A percentile compares a stretch with the other conserved stretches of the same genome.
These are phyloP conservation scores for Zygosaccharomyces kombuchaensis DNA, from an alignment of 805 yeast genomes.

Conservation along the genomic window DNA sequence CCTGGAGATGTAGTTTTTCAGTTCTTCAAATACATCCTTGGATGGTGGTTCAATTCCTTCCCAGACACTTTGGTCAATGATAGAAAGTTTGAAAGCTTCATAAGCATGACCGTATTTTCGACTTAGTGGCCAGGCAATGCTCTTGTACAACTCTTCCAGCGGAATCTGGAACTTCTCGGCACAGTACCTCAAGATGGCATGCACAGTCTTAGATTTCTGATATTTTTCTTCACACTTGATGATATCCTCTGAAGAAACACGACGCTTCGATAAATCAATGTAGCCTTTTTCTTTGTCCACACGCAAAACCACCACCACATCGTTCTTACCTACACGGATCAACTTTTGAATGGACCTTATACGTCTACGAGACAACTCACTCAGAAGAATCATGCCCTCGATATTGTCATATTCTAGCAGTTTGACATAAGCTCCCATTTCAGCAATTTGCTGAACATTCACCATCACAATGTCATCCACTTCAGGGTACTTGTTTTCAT, in stretches of 20 bases:
- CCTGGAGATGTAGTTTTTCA: slow-evolving; percentile 80
- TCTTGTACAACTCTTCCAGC: slow-evolving; percentile 77
- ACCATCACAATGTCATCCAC: slow-evolving; percentile 99
- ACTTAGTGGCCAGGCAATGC: slow-evolving; percentile 96
- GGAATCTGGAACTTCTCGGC: slow-evolving; percentile 93
- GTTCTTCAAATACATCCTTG: slow-evolving; percentile 72
- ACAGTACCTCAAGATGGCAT: slow-evolving; percentile 96
- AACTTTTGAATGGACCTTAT: slow-evolving; percentile 95
- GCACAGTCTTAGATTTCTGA: slow-evolving; percentile 95
- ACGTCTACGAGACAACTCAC: slow-evolving; percentile 97
- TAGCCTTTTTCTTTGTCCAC: slow-evolving; percentile 99
- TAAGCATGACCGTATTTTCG: slow-evolving; percentile 94
- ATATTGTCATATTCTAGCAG: slow-evolving; percentile 94
- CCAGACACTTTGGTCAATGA: slow-evolving; percentile 82
- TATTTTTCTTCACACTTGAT: slow-evolving; percentile 96
- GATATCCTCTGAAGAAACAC: slow-evolving; percentile 97
- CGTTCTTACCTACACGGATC: slow-evolving; percentile 97
- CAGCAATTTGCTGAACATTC: slow-evolving; percentile 96
- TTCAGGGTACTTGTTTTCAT: slow-evolving; percentile 97
- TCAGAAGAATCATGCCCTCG: slow-evolving; percentile 96
- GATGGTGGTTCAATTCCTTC: slow-evolving; percentile 73
- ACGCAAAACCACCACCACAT: slow-evolving; percentile 95
- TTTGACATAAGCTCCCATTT: slow-evolving; percentile 98
- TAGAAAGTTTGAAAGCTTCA: slow-evolving; percentile 94
- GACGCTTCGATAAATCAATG: slow-evolving; percentile 94